A percentile compares a stretch with the other conserved stretches of the same genome.
phyloP scores from a whole-genome alignment of 163 green algal genomes.

The Picocystis sp. region DNA sequence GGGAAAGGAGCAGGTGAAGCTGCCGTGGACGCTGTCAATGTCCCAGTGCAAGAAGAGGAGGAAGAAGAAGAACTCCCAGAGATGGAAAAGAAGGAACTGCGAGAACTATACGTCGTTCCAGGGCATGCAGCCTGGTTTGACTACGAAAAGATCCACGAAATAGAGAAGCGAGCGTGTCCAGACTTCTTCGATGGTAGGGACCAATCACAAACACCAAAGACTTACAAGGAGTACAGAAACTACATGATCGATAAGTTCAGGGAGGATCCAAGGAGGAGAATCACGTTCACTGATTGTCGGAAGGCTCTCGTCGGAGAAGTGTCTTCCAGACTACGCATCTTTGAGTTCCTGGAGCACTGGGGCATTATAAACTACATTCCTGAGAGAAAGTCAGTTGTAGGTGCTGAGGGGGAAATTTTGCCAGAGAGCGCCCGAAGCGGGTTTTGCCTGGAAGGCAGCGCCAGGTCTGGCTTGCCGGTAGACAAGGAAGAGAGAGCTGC shows the following conservation, averaged over 20 bases:
- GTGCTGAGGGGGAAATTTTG: no score
- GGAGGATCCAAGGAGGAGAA: constrained; percentile 10
- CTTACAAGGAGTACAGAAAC: constrained; percentile 50
- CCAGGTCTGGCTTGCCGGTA: no score
- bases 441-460: no score
- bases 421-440: no score
- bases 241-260: constrained; percentile 47
- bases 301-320: constrained; percentile 43
- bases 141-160: constrained; percentile 41
- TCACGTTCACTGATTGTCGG: constrained; percentile 49
- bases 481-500: no score
- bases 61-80: constrained; percentile 8
- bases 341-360: constrained; percentile 38
- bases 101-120: constrained; percentile 37
- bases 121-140: constrained; percentile 63
- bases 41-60: constrained; percentile 14
- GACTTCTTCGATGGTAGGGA: constrained; percentile 54
- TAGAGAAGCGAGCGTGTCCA: constrained; percentile 43
- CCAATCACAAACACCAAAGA: constrained; percentile 14
- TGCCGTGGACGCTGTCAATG: constrained; percentile 19
- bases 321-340: constrained; percentile 40
- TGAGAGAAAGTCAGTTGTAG: no score
- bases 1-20: constrained; percentile 8
- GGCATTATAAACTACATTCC: constrained; percentile 59
- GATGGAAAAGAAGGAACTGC: neutral